Base-by-base conservation (phyloP, 2,329 filamentous ascomycete species). In the Falciphora oryzae region DNA sequence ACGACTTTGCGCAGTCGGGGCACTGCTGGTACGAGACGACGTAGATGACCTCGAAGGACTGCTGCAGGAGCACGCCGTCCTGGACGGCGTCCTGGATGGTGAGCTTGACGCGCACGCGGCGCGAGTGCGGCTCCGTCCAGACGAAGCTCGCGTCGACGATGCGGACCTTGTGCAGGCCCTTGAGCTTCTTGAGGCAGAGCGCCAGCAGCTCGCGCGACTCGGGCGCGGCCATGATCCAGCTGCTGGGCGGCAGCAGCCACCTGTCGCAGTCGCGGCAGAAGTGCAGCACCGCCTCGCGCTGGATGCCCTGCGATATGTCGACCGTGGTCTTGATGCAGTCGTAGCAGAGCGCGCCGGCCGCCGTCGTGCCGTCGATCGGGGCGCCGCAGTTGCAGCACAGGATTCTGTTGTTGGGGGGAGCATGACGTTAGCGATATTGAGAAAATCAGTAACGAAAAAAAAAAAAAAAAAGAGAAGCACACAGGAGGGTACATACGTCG, bases 351-450 rank as follows among this genome's bases (percentile, higher is more conserved):
- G 95, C 93, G 67, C 93, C 93, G 63, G 90, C 89, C 31, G 91
- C 84, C 18, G 88, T 87, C 25, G 93, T 97, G 76, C 95, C 95
- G 77, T 97, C 93, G 73, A 99, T 97, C 56, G 94, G 89, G 66
- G 92, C 93, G 74, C 94, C 95, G 77, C 95, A 99, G 83, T 98
- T 97, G 81, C 92, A 97, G 79, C 95, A 99, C 65, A 99, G 90
- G 74, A 98, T 97, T n/a, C 88, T 91, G 66, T 31, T 61, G n/a
- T 18, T 38, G 6, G 2, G 16, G 16, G 18, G 16, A 22, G 18
- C 44, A n/a, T n/a, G 7, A 4, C 11, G 60, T 44, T 10, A 22
- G 32, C 4, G 32, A 29, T n/a, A 11, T 53, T 50, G 44, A 5
- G n/a, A 59, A 62, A 31, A 22, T 61, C 25, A 14, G 64, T 70